phyloP scores from a whole-genome alignment of 495 filamentous ascomycete species.

The Annulohypoxylon nitens region DNA sequence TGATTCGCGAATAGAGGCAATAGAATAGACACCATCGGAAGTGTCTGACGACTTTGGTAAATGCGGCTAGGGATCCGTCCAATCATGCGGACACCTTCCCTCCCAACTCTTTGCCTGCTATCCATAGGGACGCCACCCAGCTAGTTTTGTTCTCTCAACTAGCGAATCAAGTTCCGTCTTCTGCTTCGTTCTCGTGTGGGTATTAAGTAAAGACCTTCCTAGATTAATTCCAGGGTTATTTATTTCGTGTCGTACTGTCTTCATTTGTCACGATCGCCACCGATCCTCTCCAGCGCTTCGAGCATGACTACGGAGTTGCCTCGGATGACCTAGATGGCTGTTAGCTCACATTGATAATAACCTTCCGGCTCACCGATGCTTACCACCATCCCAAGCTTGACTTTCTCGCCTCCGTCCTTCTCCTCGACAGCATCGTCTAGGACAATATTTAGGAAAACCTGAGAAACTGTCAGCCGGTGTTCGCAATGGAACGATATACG shows the following conservation, averaged over 20 bases:
- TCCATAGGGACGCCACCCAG: slow-evolving; percentile 31
- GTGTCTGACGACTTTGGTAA: slow-evolving; percentile 7
- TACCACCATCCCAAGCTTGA: slow-evolving; percentile 93
- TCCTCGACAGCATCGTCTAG: slow-evolving; percentile 98
- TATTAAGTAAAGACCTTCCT: slow-evolving; percentile 27
- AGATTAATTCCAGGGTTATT: slow-evolving; percentile 8
- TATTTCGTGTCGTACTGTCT: slow-evolving; percentile 1
- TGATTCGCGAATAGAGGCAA: background rate
- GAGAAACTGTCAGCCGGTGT: slow-evolving; percentile 22
- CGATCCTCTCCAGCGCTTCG: slow-evolving; percentile 77
- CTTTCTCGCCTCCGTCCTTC: slow-evolving; percentile 92
- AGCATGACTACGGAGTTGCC: slow-evolving; percentile 98
- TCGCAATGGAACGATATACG: background rate
- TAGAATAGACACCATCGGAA: background rate
- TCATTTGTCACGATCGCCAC: slow-evolving; percentile 59
- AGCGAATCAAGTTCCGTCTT: slow-evolving; percentile 18
- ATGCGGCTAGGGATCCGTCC: background rate
- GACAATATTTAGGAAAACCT: slow-evolving; percentile 99
- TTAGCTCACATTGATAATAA: slow-evolving; percentile 13
- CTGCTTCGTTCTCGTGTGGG: slow-evolving; percentile 25
- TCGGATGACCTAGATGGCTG: slow-evolving; percentile 71
- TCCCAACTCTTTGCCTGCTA: slow-evolving; percentile 21
- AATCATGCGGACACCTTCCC: background rate
- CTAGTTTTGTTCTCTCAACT: background rate
- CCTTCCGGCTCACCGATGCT: slow-evolving; percentile 47